Evolutionary conservation across 371 early-diverging fungal species (phyloP), one percentile per base, ranked within the genome.

Genomic region (Mycotypha africana): DNA sequence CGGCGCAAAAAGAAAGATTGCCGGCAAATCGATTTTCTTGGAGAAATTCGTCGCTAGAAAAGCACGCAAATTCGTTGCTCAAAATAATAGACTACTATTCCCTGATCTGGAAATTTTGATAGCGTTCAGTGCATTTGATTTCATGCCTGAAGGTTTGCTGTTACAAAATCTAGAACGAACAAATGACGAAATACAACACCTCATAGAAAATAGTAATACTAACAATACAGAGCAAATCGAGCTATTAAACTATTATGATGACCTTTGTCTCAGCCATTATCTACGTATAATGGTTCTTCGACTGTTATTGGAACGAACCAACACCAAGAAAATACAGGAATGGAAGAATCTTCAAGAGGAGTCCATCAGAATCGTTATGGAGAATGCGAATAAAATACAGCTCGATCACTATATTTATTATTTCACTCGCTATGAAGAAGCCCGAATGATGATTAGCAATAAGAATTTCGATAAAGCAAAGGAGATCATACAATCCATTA

Each of bases 41-140:
- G 89, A 88, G 52, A 91, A 91, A 62, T 89, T 82, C 58, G 79
- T 88, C 2, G 66, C 82, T 5, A 65, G 91, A 30, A 91, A 91
- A 53, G 56, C 84, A 2, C 70, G 79, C 46, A 88, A 86, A 52
- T 89, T 81, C 47, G 34, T 65, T 19, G 45, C 67, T 32, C 91
- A 90, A 49, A 56, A 63, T 17, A 58, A 67, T 32, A 53, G 75
- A 17, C 54, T 91, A 12, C 37, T 82, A 45, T 62, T 85, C 5
- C 87, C 90, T 1, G 85, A 76, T 3, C 58, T 86, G 40, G 91
- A 91, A 58, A 62, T 85, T 9, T 36, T 88, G 34, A 76, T 74
- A 40, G 73, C 84, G n/a, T 82, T 75, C 56, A 76, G 79, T 49
- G 74, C 74, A 7, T 74, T 80, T 53, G 78, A 82, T 43, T 74